Conservation (phyloP, 345 rosid genomes). For the Geranium brycei region DNA sequence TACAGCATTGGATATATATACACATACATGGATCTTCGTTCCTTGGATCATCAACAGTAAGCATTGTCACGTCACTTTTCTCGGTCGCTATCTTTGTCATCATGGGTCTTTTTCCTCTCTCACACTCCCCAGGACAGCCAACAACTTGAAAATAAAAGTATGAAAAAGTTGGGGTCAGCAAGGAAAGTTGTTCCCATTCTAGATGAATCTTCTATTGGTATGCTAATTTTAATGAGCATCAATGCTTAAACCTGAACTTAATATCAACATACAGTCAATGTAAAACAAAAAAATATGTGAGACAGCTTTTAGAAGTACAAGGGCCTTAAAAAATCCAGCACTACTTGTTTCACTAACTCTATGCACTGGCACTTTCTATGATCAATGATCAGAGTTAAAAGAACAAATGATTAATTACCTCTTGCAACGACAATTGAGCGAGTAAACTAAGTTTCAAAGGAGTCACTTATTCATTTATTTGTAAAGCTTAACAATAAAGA, state of each 20-base stretch:
- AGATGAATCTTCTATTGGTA: not conserved
- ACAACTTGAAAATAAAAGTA: slow-evolving; percentile 34
- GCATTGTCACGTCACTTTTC: slow-evolving; percentile 83
- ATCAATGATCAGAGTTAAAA: too few species aligned
- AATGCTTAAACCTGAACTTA: not conserved
- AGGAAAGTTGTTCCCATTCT: not conserved
- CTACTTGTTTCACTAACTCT: not conserved
- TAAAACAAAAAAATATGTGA: not conserved
- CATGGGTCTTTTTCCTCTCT: slow-evolving; percentile 74
- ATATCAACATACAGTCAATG: not conserved
- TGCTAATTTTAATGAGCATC: not conserved
- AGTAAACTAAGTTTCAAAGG: not conserved
- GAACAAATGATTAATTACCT: not conserved
- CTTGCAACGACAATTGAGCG: not conserved
- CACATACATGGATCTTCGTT: slow-evolving; percentile 83
- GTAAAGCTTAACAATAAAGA: not conserved
- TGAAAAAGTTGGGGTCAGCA: not conserved
- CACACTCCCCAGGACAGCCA: slow-evolving; percentile 73
- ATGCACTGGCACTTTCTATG: not conserved
- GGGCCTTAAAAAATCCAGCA: not conserved
- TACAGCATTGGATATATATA: slow-evolving; percentile 3
- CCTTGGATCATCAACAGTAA: slow-evolving; percentile 83
- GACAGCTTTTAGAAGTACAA: not conserved
- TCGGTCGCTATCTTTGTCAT: slow-evolving; percentile 82
- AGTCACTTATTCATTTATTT: not conserved